Base-by-base conservation (phyloP, 2,329 filamentous ascomycete genomes). In the Shiraia sp. region DNA sequence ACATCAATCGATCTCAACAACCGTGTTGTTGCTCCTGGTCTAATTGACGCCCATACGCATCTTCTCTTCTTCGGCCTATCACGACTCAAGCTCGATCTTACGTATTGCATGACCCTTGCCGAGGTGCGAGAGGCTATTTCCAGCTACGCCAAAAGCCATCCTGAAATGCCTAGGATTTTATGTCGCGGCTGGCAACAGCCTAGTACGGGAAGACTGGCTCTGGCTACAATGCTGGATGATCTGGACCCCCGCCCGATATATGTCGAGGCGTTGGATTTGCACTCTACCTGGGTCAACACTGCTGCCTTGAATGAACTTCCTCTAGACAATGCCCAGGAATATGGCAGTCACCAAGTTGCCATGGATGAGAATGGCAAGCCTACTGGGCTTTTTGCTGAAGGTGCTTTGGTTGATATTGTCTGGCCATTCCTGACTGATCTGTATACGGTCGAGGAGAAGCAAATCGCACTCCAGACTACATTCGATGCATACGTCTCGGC, bases 31-130 rank as follows among this genome's bases (percentile, higher is more conserved):
- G 61, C 79, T 2, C 77, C 77, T 0, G 76, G 76, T 12, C 79
- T 79, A 52, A 70, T 80, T 34, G 77, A 80, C 45, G 76, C 75
- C 0, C 77, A 80, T 55, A 75, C 78, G 62, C 77, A 80, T 56
- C 62, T 79, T 6, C 69, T 79, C 39, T 71, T 76, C 27, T 70
- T 79, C 32, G 77, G 77, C 6, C 72, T 76, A 53, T 72, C 75
- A 2, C 68, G 78, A 14, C 67, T 69, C 45, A 79, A 78, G 55
- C 62, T 74, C 24, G 66, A 70, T 30, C 68, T 80, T 2, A 68
- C 69, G 23, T 17, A 46, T 15, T 79, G 77, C 69, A 66, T 66
- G 35, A 61, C 61, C 26, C 66, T 79, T 1, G 57, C 63, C 6
- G 75, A 77, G 43, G 77, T 80, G 50, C 70, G 69, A 2, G 47